A percentile compares a stretch with the other conserved stretches of the same genome.
These are phyloP conservation scores for Termitomyces sp. DNA, from an alignment of 768 basidiomycete genomes.

Conservation along the genomic window DNA sequence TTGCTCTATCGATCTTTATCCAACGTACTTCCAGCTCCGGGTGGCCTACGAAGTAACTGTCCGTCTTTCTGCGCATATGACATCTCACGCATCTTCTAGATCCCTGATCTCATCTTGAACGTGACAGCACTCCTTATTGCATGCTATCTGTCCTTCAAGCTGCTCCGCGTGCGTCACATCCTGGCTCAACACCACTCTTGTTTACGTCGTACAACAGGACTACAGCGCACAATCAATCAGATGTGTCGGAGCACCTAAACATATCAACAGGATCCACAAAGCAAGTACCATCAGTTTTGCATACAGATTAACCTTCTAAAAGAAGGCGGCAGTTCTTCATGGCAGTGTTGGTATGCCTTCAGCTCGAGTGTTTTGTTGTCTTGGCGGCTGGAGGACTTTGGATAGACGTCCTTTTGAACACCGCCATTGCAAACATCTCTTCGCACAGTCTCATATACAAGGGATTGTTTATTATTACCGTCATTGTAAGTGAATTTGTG, in stretches of 20 bases:
- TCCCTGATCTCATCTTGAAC: constrained; percentile 44
- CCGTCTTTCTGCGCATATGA: neutral
- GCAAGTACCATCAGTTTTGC: constrained; percentile 20
- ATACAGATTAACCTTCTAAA: neutral
- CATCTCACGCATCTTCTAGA: constrained; percentile 23
- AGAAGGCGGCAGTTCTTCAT: constrained; percentile 39
- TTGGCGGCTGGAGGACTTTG: constrained; percentile 48
- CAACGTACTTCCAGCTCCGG: constrained; percentile 36
- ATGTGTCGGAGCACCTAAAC: constrained; percentile 46
- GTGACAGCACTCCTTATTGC: constrained; percentile 37
- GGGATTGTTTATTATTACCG: constrained; percentile 39
- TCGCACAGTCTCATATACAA: constrained; percentile 36
- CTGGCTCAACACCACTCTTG: neutral
- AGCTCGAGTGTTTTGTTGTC: constrained; percentile 49
- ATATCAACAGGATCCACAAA: constrained; percentile 46
- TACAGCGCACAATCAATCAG: constrained; percentile 46
- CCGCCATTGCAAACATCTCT: constrained; percentile 38
- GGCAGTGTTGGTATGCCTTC: constrained; percentile 47
- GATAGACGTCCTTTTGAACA: constrained; percentile 48
- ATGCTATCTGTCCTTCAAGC: constrained; percentile 37
- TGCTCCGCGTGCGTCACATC: constrained; percentile 32
- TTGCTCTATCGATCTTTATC: constrained; percentile 45
- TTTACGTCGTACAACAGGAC: constrained; percentile 20
- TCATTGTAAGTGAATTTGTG: constrained; percentile 29
- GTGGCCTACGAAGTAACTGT: constrained; percentile 35